Evolutionary conservation across 1,139 yeast genomes (phyloP), one percentile per base, ranked within the genome.

Genomic region (Suhomyces bolitotheri): DNA sequence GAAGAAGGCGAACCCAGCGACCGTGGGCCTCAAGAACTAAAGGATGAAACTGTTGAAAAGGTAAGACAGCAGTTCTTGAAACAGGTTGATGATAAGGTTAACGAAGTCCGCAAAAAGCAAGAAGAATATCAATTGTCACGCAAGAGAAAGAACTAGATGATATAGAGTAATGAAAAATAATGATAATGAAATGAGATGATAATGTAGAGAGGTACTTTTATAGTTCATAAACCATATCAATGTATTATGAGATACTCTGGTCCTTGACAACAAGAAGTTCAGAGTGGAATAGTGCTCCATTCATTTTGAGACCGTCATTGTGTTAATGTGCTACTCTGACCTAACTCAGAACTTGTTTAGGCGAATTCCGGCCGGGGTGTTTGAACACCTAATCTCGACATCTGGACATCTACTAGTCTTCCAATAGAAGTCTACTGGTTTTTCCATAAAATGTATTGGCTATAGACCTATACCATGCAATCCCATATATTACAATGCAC

Each of bases 71-170:
- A 49, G 24, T 54, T 54, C 35, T 39, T 52, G 31, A 46, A 51
- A 25, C 58, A 47, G 36, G 57, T 54, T 10, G 56, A 53, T 31
- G 57, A 51, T 20, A 51, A 50, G 39, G 51, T 51, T 23, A 42
- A 36, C 27, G 47, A 45, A 27, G 41, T 37, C 3, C 27, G 43
- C 7, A 46, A 36, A 29, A 41, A 43, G 30, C 47, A 45, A 31
- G 47, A 43, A 35, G 40, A 43, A 39, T 39, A 39, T 15, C 39
- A 39, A 22, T 15, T 10, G 19, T 34, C 41, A 5, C 36, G 36
- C 23, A 34, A 34, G 25, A 34, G 36, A 24, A 28, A 31, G 38
- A 33, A 34, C 28, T 37, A 37, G 29, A 14, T 8, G 25, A 10
- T 28, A 33, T 32, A 32, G 35, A 32, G 4, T 29, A 10, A 29